phyloP scores from a whole-genome alignment of 139 green algal species.

The Chlorella ohadii region DNA sequence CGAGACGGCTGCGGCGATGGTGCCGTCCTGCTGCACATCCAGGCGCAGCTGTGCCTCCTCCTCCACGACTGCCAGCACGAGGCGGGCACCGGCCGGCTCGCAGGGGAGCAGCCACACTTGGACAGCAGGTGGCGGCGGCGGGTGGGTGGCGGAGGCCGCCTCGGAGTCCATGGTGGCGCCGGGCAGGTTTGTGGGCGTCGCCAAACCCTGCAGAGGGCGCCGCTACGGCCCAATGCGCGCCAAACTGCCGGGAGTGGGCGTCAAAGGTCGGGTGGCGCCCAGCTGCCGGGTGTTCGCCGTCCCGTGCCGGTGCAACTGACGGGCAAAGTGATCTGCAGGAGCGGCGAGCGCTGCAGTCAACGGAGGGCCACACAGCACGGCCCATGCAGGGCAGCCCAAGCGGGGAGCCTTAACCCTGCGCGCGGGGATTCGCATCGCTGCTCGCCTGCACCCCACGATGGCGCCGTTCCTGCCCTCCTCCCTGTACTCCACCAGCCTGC shows the following conservation, averaged over 20 bases:
- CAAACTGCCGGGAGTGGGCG: no score
- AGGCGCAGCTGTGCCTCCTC: neutral
- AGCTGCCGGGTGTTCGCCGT: no score
- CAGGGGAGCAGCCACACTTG: neutral
- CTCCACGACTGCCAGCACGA: neutral
- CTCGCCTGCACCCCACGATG: constrained; percentile 25
- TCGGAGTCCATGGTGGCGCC: no score
- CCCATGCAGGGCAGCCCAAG: neutral
- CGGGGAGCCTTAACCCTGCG: neutral
- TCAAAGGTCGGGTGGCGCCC: no score
- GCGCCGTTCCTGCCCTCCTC: constrained; percentile 20
- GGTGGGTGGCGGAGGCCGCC: no score
- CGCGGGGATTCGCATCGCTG: neutral
- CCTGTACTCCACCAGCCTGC: constrained; percentile 20
- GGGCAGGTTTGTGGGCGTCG: no score
- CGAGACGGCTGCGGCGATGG: neutral
- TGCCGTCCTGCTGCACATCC: neutral
- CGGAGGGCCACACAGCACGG: no score
- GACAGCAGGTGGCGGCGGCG: neutral
- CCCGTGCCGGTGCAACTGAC: no score
- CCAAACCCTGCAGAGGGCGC: no score
- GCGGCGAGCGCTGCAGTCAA: no score
- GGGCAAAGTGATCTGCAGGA: no score
- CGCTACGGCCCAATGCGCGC: no score
- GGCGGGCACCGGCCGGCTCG: neutral